Evolutionary conservation across 495 filamentous ascomycete genomes (phyloP), one percentile per base, ranked within the genome.

Genomic region (Penicillium riverlandense): DNA sequence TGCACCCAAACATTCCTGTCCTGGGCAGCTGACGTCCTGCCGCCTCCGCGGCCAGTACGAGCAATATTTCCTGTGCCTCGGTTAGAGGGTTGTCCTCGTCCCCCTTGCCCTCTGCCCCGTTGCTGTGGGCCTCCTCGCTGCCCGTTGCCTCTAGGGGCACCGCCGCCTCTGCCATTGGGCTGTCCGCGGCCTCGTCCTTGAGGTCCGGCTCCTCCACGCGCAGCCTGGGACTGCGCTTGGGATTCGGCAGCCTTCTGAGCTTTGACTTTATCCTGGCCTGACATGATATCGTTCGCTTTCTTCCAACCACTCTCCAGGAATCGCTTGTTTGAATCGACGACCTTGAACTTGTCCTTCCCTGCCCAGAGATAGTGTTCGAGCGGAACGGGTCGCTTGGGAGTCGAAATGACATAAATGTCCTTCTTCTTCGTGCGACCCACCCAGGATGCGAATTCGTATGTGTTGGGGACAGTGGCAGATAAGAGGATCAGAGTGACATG

Each of bases 391-490:
- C 92, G 79, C 62, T 97, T 98, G 8, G 88, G 83, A 2, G 92
- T 98, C 1, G 92, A 97, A 39, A 98, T 98, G 38, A 98, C 92
- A 61, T 96, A 98, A 41, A 98, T 96, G 60, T 98, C 86, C 69
- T 95, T 96, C 68, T 95, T 90, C 71, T 98, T 98, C 12, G 94
- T 97, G 39, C 92, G 79, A 31, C 92, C 92, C 31, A 98, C 94
- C 92, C 92, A 98, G 6, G 88, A 96, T 13, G 92, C 94, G 57
- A 98, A 98, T 61, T 98, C 92, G 48, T 95, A 77, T 2, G 92
- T 96, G 62, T 98, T 98, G 8, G 92, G 92, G 4, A 98, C 94
- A 5, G 92, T 98, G 1, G 92, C 92, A 6, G 94, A 97, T 2
- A 98, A 78, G 9, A 96, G 72, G 48, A 98, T 97, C 32, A 98